Evolutionary conservation across 805 yeast species (phyloP).

Genomic region (Saccharomycopsis sp.): DNA sequence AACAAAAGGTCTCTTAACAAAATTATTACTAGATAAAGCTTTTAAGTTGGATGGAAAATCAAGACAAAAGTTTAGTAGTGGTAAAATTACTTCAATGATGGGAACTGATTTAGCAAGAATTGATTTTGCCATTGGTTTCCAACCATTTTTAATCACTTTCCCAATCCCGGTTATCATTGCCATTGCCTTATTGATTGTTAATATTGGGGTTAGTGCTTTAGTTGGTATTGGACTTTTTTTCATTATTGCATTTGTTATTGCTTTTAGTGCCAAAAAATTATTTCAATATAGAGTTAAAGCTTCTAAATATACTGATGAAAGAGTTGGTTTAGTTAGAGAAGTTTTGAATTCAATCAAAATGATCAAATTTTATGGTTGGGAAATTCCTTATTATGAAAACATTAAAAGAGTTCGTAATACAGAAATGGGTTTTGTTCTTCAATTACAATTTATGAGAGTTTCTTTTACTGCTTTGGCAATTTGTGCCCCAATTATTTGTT

Average conservation of each 20-base stretch:
- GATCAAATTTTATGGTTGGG: constrained; percentile 84
- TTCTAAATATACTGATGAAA: constrained; percentile 49
- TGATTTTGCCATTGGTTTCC: constrained; percentile 56
- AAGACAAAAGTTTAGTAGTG: constrained; percentile 42
- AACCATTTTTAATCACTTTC: constrained; percentile 43
- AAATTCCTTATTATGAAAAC: constrained; percentile 51
- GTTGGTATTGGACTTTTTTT: constrained; percentile 49
- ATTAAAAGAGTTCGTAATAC: constrained; percentile 41
- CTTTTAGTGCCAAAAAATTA: constrained; percentile 34
- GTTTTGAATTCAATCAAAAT: constrained; percentile 51
- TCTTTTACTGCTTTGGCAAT: constrained; percentile 41
- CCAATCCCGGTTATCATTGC: constrained; percentile 56
- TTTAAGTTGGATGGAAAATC: constrained; percentile 45
- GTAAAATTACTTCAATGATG: constrained; percentile 60
- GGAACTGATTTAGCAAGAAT: constrained; percentile 73
- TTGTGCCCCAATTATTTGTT: constrained; percentile 40
- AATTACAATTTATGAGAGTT: constrained; percentile 53
- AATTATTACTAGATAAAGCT: constrained; percentile 55
- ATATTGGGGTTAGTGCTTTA: constrained; percentile 60
- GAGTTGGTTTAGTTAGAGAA: constrained; percentile 55
- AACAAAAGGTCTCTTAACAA: constrained; percentile 52
- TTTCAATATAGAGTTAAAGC: constrained; percentile 38
- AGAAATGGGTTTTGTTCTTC: constrained; percentile 49
- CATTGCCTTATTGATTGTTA: constrained; percentile 49
- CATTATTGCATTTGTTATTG: constrained; percentile 25